These are phyloP conservation scores for Podospora appendiculata DNA, from an alignment of 495 filamentous ascomycete species.

Conservation along the genomic window DNA sequence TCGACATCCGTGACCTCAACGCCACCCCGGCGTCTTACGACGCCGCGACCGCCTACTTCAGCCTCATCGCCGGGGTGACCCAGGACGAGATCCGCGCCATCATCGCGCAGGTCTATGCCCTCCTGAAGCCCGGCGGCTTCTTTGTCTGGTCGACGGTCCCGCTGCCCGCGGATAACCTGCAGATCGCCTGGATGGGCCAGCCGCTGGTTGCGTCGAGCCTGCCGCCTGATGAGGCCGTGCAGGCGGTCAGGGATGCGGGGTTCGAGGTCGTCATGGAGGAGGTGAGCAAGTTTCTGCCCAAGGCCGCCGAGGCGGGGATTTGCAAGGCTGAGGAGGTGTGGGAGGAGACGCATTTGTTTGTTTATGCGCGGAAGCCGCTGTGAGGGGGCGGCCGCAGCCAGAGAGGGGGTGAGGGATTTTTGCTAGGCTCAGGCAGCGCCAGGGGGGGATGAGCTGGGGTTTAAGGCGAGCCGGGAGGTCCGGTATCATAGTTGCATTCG, in stretches of 20 bases:
- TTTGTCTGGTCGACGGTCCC: conserved; percentile 13
- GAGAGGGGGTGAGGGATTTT: too few relatives aligned
- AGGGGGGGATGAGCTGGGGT: too few relatives aligned
- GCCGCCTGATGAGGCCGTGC: background rate
- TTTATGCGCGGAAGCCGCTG: conserved; percentile 11
- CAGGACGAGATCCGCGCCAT: conserved; percentile 6
- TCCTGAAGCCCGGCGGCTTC: conserved; percentile 10
- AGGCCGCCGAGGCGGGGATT: conserved; percentile 11
- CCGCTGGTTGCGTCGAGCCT: conserved; percentile 10
- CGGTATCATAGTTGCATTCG: too few relatives aligned
- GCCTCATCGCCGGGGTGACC: conserved; percentile 10
- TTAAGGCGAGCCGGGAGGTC: too few relatives aligned
- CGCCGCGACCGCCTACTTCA: conserved; percentile 12
- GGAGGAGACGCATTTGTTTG: conserved; percentile 17
- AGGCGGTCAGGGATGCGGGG: conserved; percentile 4
- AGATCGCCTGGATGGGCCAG: conserved; percentile 12
- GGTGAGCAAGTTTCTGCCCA: conserved; percentile 5
- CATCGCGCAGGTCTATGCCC: background rate
- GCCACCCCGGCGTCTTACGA: conserved; percentile 7
- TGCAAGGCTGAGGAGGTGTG: conserved; percentile 10
- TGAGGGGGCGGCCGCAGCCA: background rate
- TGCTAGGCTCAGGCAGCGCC: too few relatives aligned
- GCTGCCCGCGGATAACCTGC: conserved; percentile 3
- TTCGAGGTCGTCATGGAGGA: conserved; percentile 8
- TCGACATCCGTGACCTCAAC: conserved; percentile 21